Conservation (phyloP, 768 basidiomycete genomes). For the Steccherinum ochraceum region DNA sequence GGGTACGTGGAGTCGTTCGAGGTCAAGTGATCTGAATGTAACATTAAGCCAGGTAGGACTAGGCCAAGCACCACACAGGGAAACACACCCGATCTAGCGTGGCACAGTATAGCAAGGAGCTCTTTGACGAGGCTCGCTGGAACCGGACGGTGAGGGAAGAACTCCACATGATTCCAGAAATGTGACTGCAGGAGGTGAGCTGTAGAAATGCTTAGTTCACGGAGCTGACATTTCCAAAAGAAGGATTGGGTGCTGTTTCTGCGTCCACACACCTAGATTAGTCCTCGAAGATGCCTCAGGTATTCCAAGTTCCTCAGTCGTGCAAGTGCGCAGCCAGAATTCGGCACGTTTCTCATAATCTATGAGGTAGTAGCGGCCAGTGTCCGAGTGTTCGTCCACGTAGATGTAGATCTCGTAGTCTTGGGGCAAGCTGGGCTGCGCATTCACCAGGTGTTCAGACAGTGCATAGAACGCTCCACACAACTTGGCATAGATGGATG, state of each 20-base stretch:
- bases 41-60: too few relatives aligned
- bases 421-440: slow-evolving; percentile 1
- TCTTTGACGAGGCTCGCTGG: slow-evolving; percentile 4
- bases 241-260: neutral
- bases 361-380: slow-evolving; percentile 17
- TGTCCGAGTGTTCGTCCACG: slow-evolving; percentile 1
- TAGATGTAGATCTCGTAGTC: slow-evolving; percentile 12
- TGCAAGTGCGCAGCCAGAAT: slow-evolving; percentile 21
- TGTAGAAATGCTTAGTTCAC: neutral
- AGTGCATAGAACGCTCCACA: neutral
- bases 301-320: slow-evolving; percentile 10
- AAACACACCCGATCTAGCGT: slow-evolving; percentile 18
- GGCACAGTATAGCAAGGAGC: slow-evolving; percentile 14
- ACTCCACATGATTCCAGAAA: slow-evolving; percentile 24
- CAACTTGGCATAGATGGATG: neutral
- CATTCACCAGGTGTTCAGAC: neutral
- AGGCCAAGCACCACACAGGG: too few relatives aligned
- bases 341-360: slow-evolving; percentile 15
- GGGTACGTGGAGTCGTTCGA: slow-evolving; percentile 20
- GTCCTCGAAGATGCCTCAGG: slow-evolving; percentile 2
- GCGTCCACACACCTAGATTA: slow-evolving; percentile 8
- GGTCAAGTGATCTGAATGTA: slow-evolving; percentile 21
- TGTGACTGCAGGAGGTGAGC: slow-evolving; percentile 16
- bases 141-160: slow-evolving; percentile 19
- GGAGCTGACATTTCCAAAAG: too few relatives aligned